Evolutionary conservation across 2,329 filamentous ascomycete species (phyloP).

Genomic region (Paecilomyces sp.): DNA sequence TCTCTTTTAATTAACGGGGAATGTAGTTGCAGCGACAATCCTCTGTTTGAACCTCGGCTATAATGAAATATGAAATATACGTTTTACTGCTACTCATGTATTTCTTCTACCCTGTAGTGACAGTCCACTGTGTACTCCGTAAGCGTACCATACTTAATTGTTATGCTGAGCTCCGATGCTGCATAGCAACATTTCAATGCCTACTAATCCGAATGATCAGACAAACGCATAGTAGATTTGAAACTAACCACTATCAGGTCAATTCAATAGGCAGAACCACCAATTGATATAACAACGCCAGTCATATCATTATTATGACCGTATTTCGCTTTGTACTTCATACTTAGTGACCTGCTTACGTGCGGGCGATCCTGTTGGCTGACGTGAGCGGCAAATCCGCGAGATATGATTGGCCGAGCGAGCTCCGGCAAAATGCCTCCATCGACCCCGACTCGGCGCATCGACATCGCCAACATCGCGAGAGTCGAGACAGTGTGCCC

Average conservation of each 20-base stretch:
- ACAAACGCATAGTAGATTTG: too few species aligned
- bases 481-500: neutral
- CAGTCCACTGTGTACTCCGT: neutral
- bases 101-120: neutral
- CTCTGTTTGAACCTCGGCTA: neutral
- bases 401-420: slow-evolving; percentile 25
- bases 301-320: too few species aligned
- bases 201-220: neutral
- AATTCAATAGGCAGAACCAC: too few species aligned
- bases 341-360: neutral
- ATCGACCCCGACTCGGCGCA: slow-evolving; percentile 18
- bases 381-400: slow-evolving; percentile 22
- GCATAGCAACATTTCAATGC: neutral
- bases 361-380: neutral
- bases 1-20: neutral
- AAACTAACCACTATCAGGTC: too few species aligned
- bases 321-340: neutral
- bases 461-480: slow-evolving; percentile 16
- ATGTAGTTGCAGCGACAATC: neutral
- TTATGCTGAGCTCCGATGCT: too few species aligned
- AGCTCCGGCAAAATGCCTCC: slow-evolving; percentile 26
- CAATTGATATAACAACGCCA: too few species aligned
- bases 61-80: neutral
- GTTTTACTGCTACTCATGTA: neutral
- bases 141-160: too few species aligned